Evolutionary conservation across 371 early-diverging fungal species (phyloP).

Genomic region (Circinella minor): DNA sequence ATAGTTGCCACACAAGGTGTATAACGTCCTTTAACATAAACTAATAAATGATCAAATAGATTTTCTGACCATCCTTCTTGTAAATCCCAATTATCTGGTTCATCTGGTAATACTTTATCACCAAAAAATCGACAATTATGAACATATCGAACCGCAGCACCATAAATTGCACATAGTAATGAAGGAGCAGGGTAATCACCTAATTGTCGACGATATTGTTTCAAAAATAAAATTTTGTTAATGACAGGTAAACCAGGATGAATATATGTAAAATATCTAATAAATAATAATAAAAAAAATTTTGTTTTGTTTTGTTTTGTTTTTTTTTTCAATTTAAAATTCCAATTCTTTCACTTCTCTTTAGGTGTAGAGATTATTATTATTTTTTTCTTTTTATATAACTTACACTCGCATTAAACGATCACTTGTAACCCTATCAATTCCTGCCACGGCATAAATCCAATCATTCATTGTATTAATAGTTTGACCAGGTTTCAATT

Average conservation of each 20-base stretch:
- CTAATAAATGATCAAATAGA: slow-evolving; percentile 44
- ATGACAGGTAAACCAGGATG: slow-evolving; percentile 54
- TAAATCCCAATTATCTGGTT: slow-evolving; percentile 16
- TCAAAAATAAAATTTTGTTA: slow-evolving; percentile 49
- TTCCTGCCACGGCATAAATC: slow-evolving; percentile 43
- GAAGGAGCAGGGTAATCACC: slow-evolving; percentile 49
- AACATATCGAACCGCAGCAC: slow-evolving; percentile 52
- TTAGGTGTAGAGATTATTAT: no score
- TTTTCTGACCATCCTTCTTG: slow-evolving; percentile 46
- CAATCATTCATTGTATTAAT: slow-evolving; percentile 46
- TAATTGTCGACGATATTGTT: slow-evolving; percentile 48
- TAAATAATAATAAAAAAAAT: no score
- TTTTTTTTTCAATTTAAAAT: no score
- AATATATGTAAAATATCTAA: slow-evolving; percentile 54
- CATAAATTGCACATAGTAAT: slow-evolving; percentile 47
- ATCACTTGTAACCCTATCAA: slow-evolving; percentile 49
- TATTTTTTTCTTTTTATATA: no score
- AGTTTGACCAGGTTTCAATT: slow-evolving; percentile 40
- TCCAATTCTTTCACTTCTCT: no score
- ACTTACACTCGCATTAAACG: slow-evolving; percentile 50
- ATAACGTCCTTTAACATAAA: slow-evolving; percentile 35
- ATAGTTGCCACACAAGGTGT: slow-evolving; percentile 45
- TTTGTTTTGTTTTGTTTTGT: no score
- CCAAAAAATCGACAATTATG: slow-evolving; percentile 44
- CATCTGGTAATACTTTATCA: slow-evolving; percentile 27